Evolutionary conservation across 306 rosid species (phyloP).

Genomic region (Lathyrus sativus): DNA sequence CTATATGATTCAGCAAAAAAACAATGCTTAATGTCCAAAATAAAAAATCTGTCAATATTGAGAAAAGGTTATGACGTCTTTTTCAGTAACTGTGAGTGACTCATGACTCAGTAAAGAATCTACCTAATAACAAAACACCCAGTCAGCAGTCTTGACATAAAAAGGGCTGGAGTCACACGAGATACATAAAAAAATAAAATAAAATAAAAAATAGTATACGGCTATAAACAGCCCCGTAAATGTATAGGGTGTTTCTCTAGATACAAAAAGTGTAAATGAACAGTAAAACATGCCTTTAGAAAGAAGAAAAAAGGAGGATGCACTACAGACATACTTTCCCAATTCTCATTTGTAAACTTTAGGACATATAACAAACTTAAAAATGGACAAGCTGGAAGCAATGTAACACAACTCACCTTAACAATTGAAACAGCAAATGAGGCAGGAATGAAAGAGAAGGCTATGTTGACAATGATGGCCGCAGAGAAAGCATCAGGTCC

Average conservation of each 20-base stretch:
- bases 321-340: not conserved
- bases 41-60: too few species aligned
- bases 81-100: too few species aligned
- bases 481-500: slow-evolving; percentile 98
- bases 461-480: slow-evolving; percentile 82
- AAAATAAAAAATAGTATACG: not conserved
- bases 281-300: not conserved
- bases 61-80: too few species aligned
- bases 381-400: slow-evolving; percentile 27
- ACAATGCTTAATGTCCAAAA: not conserved
- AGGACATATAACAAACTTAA: not conserved
- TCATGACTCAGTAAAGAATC: too few species aligned
- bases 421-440: slow-evolving; percentile 94
- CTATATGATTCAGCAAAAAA: too few species aligned
- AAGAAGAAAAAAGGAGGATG: not conserved
- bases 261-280: not conserved
- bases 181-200: not conserved
- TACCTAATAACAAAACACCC: not conserved
- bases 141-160: slow-evolving; percentile 1
- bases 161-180: not conserved
- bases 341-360: slow-evolving; percentile 6
- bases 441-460: slow-evolving; percentile 94
- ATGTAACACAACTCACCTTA: slow-evolving; percentile 61
- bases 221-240: slow-evolving; percentile 2
- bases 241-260: not conserved